A percentile compares a stretch with the other conserved stretches of the same genome.
These are phyloP conservation scores for Solanum medicagineum DNA, from an alignment of 257 asterid species.

Conservation along the genomic window DNA sequence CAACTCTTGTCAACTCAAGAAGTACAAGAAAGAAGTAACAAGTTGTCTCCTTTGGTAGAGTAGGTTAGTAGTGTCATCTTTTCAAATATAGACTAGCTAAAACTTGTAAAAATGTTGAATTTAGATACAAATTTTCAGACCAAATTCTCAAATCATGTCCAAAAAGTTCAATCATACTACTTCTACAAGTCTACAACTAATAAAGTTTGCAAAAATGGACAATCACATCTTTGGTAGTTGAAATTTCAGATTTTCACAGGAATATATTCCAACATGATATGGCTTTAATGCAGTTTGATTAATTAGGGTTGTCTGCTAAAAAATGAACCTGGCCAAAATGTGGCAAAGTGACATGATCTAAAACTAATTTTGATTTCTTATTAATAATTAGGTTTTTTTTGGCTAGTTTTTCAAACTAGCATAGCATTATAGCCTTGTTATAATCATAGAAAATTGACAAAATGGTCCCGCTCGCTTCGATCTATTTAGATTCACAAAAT, in stretches of 20 bases:
- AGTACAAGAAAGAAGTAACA: background rate
- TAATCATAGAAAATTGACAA: background rate
- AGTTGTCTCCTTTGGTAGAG: background rate
- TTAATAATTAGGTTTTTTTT: background rate
- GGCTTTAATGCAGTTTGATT: background rate
- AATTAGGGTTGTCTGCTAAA: background rate
- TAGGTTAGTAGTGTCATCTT: background rate
- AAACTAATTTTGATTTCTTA: background rate
- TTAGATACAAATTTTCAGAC: background rate
- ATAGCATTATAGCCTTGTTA: background rate
- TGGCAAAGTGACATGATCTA: background rate
- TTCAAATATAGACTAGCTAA: background rate
- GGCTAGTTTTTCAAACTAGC: background rate
- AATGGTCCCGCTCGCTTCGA: background rate
- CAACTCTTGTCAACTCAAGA: background rate
- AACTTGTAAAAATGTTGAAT: background rate
- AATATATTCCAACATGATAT: background rate
- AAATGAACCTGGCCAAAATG: background rate
- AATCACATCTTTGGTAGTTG: slow-evolving; percentile 2
- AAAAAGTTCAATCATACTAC: background rate
- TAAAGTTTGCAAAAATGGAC: background rate
- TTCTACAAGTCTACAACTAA: background rate
- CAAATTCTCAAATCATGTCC: background rate
- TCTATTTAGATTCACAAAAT: background rate
- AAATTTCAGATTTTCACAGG: background rate